Conservation (phyloP, 192 early-diverging fungal species). For the Coemansia erecta region DNA sequence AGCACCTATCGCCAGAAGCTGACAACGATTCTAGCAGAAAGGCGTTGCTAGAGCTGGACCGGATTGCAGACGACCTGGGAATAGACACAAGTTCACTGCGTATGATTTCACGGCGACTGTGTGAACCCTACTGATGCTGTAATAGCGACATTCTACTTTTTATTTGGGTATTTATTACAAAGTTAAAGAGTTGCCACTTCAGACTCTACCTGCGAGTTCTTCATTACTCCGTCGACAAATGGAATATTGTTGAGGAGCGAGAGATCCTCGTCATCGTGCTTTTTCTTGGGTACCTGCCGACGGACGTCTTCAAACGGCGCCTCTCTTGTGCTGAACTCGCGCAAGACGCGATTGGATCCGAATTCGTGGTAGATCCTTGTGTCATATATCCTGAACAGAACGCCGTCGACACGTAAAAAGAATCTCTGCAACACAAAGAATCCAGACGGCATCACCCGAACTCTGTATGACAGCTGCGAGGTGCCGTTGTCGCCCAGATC, state of each 20-base stretch:
- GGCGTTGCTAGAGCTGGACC: constrained; percentile 14
- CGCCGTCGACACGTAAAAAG: constrained; percentile 92
- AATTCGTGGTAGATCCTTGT: constrained; percentile 89
- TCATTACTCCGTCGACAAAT: constrained; percentile 47
- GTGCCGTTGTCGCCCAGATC: constrained; percentile 95
- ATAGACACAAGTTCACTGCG: constrained; percentile 25
- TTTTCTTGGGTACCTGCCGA: constrained; percentile 29
- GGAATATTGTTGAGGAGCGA: constrained; percentile 50
- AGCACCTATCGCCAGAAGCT: background rate
- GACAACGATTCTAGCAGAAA: background rate
- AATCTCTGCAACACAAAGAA: constrained; percentile 86
- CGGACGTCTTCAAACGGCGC: constrained; percentile 58
- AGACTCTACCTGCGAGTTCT: constrained; percentile 23
- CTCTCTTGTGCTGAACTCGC: constrained; percentile 74
- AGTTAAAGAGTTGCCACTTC: constrained; percentile 26
- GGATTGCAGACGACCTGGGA: constrained; percentile 15
- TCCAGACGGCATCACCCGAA: constrained; percentile 93
- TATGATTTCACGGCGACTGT: constrained; percentile 32
- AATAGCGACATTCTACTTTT: background rate
- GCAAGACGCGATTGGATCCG: constrained; percentile 58
- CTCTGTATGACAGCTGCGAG: constrained; percentile 70
- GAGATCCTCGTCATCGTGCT: constrained; percentile 48
- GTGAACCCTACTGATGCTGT: constrained; percentile 29
- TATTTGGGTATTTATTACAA: background rate
- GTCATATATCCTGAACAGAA: constrained; percentile 88